These are phyloP conservation scores for Didymella keratinophila DNA, from an alignment of 2,329 filamentous ascomycete genomes.

Conservation along the genomic window DNA sequence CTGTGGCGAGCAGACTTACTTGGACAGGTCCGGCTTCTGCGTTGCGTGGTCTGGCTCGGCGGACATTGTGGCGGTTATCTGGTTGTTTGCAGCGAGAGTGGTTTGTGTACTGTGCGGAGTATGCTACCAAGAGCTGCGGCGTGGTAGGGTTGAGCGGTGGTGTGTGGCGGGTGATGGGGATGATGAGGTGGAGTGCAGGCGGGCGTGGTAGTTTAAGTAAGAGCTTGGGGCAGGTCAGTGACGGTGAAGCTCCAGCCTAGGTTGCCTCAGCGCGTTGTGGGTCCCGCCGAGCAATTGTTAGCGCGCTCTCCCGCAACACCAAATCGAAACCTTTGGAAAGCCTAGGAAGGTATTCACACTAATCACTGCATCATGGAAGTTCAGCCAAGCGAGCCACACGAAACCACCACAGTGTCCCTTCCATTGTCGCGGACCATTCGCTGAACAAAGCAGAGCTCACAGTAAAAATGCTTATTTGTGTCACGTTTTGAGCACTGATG, in stretches of 20 bases:
- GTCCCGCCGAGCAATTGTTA: conserved; percentile 25
- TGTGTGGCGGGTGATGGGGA: conserved; percentile 34
- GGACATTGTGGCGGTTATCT: conserved; percentile 53
- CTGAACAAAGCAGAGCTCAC: conserved; percentile 10
- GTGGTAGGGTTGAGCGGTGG: conserved; percentile 26
- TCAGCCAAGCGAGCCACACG: conserved; percentile 14
- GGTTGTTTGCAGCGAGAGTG: conserved; percentile 30
- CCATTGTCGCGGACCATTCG: conserved; percentile 1
- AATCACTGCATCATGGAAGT: conserved; percentile 20
- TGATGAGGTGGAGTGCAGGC: conserved; percentile 40
- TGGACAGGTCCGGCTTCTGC: conserved; percentile 58
- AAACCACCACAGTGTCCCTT: conserved; percentile 33
- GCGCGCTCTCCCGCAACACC: conserved; percentile 37
- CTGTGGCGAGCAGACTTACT: conserved; percentile 46
- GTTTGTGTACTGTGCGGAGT: conserved; percentile 16
- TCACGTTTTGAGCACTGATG: conserved; percentile 16
- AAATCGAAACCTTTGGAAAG: conserved; percentile 41
- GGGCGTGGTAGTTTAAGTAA: conserved; percentile 48
- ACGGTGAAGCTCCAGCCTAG: conserved; percentile 38
- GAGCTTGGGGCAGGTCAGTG: conserved; percentile 41
- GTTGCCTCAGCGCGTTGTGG: conserved; percentile 33
- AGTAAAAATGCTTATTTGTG: conserved; percentile 13
- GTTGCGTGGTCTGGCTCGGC: conserved; percentile 59
- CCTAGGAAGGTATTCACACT: conserved; percentile 25
- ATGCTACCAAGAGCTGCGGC: conserved; percentile 27